A percentile compares a stretch with the other conserved stretches of the same genome.
These are phyloP conservation scores for Spergularia bocconei DNA, from an alignment of 148 eudicot genomes.

Conservation along the genomic window DNA sequence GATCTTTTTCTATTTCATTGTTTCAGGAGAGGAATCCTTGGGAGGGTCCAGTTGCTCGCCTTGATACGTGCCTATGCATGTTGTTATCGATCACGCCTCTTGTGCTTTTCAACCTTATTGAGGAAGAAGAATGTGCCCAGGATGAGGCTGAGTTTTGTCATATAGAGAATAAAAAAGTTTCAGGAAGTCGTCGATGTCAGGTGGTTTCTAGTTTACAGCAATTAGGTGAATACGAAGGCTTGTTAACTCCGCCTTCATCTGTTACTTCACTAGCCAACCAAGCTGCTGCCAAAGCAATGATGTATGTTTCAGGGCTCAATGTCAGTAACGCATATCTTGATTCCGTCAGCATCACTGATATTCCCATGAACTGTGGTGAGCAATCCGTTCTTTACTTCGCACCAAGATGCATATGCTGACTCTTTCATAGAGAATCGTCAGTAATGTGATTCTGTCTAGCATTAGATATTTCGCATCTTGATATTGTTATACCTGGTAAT, in stretches of 20 bases:
- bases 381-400: conserved; percentile 19
- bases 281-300: conserved; percentile 86
- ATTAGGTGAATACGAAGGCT: conserved; percentile 73
- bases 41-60: conserved; percentile 95
- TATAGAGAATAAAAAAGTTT: conserved; percentile 33
- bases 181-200: conserved; percentile 47
- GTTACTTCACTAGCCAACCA: conserved; percentile 68
- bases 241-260: conserved; percentile 69
- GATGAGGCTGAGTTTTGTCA: conserved; percentile 36
- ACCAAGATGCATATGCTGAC: not conserved
- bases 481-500: not conserved
- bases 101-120: conserved; percentile 62
- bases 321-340: conserved; percentile 68
- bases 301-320: conserved; percentile 70
- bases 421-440: not conserved
- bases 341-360: conserved; percentile 63
- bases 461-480: not conserved
- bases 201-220: conserved; percentile 74
- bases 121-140: conserved; percentile 59
- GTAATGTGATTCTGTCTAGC: conserved; percentile 4
- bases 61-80: conserved; percentile 89
- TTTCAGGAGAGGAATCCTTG: conserved; percentile 76
- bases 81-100: conserved; percentile 66
- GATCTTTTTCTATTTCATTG: conserved; percentile 16
- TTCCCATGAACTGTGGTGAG: conserved; percentile 73